phyloP scores from a whole-genome alignment of 78 protist genomes.

The Dictyostelium capitatum region DNA sequence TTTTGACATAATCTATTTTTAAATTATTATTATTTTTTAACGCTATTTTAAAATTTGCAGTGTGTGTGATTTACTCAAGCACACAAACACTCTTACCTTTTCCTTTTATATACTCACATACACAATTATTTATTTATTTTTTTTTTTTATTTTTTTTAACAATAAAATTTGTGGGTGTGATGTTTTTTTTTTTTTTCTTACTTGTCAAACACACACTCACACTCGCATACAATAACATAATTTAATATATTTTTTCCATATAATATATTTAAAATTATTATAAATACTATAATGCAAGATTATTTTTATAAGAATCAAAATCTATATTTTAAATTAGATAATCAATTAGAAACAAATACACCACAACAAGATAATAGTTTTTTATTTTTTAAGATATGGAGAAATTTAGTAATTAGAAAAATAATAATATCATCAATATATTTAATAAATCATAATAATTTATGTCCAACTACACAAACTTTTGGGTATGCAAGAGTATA shows the following conservation, averaged over 20 bases:
- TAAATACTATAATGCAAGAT: background rate
- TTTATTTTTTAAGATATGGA: background rate
- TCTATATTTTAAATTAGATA: constrained; percentile 3
- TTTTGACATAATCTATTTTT: too few relatives aligned
- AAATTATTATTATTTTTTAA: too few relatives aligned
- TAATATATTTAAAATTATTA: background rate
- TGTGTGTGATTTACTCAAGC: too few relatives aligned
- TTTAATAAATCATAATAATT: background rate
- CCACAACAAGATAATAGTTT: background rate
- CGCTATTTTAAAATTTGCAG: too few relatives aligned
- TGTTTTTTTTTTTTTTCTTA: too few relatives aligned
- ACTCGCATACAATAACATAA: too few relatives aligned
- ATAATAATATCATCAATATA: background rate
- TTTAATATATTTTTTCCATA: background rate
- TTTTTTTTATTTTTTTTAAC: too few relatives aligned
- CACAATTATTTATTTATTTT: too few relatives aligned
- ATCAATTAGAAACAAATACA: background rate
- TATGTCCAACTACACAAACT: background rate
- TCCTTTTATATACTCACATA: too few relatives aligned
- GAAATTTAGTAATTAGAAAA: background rate
- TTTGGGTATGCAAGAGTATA: background rate
- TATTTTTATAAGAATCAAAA: background rate
- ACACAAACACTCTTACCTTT: too few relatives aligned
- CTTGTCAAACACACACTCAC: too few relatives aligned
- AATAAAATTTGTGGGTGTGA: too few relatives aligned